phyloP scores from a whole-genome alignment of 768 basidiomycete species.

The Tulasnella calospora region DNA sequence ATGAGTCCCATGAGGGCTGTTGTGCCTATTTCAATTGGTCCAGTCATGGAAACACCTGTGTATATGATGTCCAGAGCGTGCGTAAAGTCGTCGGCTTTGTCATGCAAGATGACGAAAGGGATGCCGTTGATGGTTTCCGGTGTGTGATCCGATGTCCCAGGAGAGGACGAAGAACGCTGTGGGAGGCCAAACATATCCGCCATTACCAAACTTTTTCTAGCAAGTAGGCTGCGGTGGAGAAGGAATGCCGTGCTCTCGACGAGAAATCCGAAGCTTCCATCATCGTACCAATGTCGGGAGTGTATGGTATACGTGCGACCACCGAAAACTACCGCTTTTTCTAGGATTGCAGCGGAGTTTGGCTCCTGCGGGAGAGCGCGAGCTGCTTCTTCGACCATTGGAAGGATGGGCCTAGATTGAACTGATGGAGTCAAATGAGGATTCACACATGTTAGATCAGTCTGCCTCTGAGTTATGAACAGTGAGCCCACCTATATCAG shows the following conservation, averaged over 20 bases:
- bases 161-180: background rate
- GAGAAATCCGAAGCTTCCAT: slow-evolving; percentile 13
- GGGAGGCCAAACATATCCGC: background rate
- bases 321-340: background rate
- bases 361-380: background rate
- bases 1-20: background rate
- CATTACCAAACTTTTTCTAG: background rate
- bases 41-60: background rate
- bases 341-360: background rate
- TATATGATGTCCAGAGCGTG: background rate
- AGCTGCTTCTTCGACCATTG: background rate
- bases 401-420: no score
- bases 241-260: background rate
- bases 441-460: no score
- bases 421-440: no score
- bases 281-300: background rate
- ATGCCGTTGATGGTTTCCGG: background rate
- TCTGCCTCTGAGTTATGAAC: no score
- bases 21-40: background rate
- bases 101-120: background rate
- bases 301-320: background rate
- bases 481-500: no score
- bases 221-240: background rate
- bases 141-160: background rate
- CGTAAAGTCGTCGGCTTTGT: background rate